Evolutionary conservation across 305 asterid species (phyloP).

Genomic region (Fraxinus velutina): DNA sequence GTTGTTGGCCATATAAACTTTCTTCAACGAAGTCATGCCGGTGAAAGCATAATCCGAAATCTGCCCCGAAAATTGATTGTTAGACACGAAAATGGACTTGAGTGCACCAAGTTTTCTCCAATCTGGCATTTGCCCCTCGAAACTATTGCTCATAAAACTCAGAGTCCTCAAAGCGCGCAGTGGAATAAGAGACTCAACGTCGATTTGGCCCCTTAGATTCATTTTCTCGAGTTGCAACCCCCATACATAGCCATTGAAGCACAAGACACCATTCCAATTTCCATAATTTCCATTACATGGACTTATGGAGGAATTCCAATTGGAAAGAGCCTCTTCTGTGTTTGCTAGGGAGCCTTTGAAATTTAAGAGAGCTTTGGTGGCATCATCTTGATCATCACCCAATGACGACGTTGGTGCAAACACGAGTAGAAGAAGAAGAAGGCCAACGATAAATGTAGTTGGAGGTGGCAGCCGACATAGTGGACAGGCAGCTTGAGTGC

Average conservation of each 20-base stretch:
- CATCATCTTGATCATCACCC: slow-evolving; percentile 4
- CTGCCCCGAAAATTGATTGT: slow-evolving; percentile 62
- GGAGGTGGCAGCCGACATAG: not conserved
- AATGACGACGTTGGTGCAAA: not conserved
- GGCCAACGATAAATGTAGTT: not conserved
- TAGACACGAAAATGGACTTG: slow-evolving; percentile 60
- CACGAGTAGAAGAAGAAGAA: not conserved
- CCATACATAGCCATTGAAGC: slow-evolving; percentile 55
- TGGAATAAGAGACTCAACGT: slow-evolving; percentile 54
- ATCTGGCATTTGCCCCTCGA: slow-evolving; percentile 75
- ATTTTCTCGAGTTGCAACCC: slow-evolving; percentile 73
- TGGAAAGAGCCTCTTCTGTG: slow-evolving; percentile 36
- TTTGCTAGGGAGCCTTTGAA: slow-evolving; percentile 50
- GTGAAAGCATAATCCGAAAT: slow-evolving; percentile 57
- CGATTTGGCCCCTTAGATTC: slow-evolving; percentile 59
- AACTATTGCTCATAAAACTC: slow-evolving; percentile 66
- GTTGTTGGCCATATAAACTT: slow-evolving; percentile 63
- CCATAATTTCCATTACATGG: slow-evolving; percentile 53
- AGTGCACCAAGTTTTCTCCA: slow-evolving; percentile 75
- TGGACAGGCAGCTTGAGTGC: slow-evolving; percentile 1
- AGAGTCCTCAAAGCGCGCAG: slow-evolving; percentile 48
- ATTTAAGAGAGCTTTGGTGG: slow-evolving; percentile 34
- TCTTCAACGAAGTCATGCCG: slow-evolving; percentile 72
- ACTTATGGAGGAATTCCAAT: slow-evolving; percentile 47
- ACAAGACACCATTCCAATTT: slow-evolving; percentile 67